A percentile compares a stretch with the other conserved stretches of the same genome.
These are phyloP conservation scores for Odontarrhena argentea DNA, from an alignment of 345 rosid species.

Conservation along the genomic window DNA sequence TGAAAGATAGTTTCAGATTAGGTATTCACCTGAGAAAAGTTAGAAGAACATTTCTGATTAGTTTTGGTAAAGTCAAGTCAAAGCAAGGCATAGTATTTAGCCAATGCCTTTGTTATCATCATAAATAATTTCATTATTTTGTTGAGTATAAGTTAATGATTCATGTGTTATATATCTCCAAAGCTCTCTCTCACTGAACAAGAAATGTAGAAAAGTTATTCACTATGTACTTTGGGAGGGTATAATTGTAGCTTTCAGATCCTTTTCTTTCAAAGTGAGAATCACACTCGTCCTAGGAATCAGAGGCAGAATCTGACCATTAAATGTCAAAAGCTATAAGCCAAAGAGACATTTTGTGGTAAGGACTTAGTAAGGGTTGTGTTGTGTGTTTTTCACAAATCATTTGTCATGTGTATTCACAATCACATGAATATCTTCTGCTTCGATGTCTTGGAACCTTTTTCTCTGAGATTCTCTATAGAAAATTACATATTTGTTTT, in stretches of 20 bases:
- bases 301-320: constrained; percentile 28
- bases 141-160: constrained; percentile 17
- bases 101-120: constrained; percentile 36
- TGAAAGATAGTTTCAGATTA: constrained; percentile 36
- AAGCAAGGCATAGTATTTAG: constrained; percentile 37
- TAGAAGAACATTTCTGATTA: constrained; percentile 35
- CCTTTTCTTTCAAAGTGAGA: background rate
- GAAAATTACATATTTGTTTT: too few relatives aligned
- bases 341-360: constrained; percentile 19
- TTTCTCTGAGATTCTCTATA: background rate
- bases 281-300: constrained; percentile 26
- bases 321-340: constrained; percentile 24
- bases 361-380: constrained; percentile 4
- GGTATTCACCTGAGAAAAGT: constrained; percentile 35
- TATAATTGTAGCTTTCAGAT: background rate
- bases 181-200: background rate
- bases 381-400: constrained; percentile 13
- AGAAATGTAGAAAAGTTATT: background rate
- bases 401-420: constrained; percentile 16
- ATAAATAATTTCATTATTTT: constrained; percentile 23
- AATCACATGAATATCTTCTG: constrained; percentile 9
- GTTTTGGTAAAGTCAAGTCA: constrained; percentile 33
- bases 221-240: background rate
- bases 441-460: constrained; percentile 25
- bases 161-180: constrained; percentile 12